These are phyloP conservation scores for Huntiella decipiens DNA, from an alignment of 2,329 filamentous ascomycete genomes.

Conservation along the genomic window DNA sequence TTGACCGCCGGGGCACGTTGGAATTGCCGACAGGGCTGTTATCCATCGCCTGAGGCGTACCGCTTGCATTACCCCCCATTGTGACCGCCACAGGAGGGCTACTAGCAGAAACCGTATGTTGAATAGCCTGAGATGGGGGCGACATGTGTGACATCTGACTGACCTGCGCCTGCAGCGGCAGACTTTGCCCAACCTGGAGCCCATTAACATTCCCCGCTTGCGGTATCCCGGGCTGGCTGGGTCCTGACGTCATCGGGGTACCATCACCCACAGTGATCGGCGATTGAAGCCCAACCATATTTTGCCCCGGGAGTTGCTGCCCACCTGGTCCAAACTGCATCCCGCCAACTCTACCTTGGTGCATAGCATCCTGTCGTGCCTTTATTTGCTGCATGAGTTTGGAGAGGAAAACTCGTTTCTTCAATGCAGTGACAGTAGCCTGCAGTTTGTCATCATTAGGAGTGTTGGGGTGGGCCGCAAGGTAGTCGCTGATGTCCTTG, in stretches of 20 bases:
- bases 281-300: neutral
- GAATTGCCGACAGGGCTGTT: neutral
- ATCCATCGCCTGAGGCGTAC: neutral
- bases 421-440: neutral
- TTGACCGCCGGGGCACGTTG: slow-evolving; percentile 19
- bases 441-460: slow-evolving; percentile 1
- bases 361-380: slow-evolving; percentile 18
- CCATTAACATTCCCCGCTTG: no score
- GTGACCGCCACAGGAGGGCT: slow-evolving; percentile 18
- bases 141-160: slow-evolving; percentile 12
- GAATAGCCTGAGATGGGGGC: slow-evolving; percentile 2
- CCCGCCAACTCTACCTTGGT: slow-evolving; percentile 11
- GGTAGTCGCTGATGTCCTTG: neutral
- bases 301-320: slow-evolving; percentile 14
- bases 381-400: slow-evolving; percentile 15
- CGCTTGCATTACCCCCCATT: neutral
- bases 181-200: neutral
- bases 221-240: neutral
- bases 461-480: neutral
- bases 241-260: neutral
- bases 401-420: slow-evolving; percentile 8
- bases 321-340: slow-evolving; percentile 10
- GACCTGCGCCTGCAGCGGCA: neutral
- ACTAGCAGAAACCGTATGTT: neutral
- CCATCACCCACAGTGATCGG: neutral